Evolutionary conservation across 2,329 filamentous ascomycete genomes (phyloP), one percentile per base, ranked within the genome.

Genomic region (Pezizomycotina sp.): DNA sequence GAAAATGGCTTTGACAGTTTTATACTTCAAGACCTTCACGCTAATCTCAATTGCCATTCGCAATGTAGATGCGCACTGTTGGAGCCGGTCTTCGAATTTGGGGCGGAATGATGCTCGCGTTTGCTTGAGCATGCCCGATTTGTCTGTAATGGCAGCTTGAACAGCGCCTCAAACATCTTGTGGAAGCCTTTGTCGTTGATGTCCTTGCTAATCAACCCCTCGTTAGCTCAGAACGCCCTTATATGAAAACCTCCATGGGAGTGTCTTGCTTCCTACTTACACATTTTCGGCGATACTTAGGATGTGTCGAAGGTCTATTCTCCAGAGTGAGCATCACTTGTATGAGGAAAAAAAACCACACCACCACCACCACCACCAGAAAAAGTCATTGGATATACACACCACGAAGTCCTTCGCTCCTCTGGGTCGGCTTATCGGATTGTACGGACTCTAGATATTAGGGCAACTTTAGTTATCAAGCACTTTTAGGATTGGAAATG

Each of bases 151-250:
- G 1, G 68, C 68, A 52, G 66, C 75, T 35, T 66, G 52, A 93
- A 92, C 2, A 95, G 61, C 1, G 71, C 68, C 51, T 93, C 82
- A 49, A 81, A 80, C 27, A 93, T 72, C 41, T 69, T 68, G 52
- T 89, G 77, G 48, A 79, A 92, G n/a, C 69, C 68, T 53, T 77
- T 79, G 53, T 92, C 81, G 28, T 67, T 68, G 21, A 92, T 61
- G 4, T 43, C 31, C 13, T 43, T 40, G 29, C 42, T 48, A 24
- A 27, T 30, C 15, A 40, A 19, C 12, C 22, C 12, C 30, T 47
- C 34, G 48, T 40, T 48, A 33, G 46, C 47, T 40, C 27, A 43
- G 32, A 31, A 31, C 15, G 9, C 13, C n/a, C 24, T 10, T n/a
- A 5, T 12, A 25, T 19, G 25, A 22, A 12, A 15, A 13, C 10